Conservation (phyloP, 2,329 filamentous ascomycete genomes). For the Trichoderma atroviride region DNA sequence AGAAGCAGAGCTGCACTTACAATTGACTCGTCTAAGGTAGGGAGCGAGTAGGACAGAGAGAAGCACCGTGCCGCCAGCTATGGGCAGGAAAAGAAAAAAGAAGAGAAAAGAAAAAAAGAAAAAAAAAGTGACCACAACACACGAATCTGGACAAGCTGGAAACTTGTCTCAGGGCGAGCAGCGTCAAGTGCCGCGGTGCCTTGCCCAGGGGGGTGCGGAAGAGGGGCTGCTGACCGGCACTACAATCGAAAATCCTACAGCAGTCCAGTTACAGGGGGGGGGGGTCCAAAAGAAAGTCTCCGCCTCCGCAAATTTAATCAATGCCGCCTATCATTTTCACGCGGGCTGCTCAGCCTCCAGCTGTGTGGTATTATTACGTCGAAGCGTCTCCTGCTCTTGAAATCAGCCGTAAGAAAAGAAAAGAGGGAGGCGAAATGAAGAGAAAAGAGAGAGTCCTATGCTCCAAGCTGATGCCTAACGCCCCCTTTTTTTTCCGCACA, state of each 20-base stretch:
- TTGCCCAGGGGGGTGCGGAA: background rate
- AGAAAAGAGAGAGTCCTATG: background rate
- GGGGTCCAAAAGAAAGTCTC: no score
- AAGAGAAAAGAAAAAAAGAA: background rate
- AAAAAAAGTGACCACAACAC: background rate
- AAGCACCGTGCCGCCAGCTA: background rate
- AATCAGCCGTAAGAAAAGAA: background rate
- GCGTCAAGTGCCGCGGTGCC: background rate
- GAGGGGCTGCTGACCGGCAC: background rate
- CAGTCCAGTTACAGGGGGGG: background rate
- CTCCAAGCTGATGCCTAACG: background rate
- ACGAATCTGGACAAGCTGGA: background rate
- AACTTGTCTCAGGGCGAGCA: background rate
- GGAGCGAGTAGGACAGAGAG: background rate
- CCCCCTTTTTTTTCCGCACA: background rate
- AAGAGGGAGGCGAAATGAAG: background rate
- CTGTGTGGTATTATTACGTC: background rate
- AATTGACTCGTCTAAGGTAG: background rate
- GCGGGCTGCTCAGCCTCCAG: background rate
- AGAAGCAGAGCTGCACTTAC: background rate
- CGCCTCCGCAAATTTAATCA: background rate
- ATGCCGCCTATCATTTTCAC: background rate
- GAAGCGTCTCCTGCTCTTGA: background rate
- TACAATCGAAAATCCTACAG: background rate
- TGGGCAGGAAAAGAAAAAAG: background rate